These are phyloP conservation scores for Reticulascus tulasneorum DNA, from an alignment of 2,329 filamentous ascomycete species.

Conservation along the genomic window DNA sequence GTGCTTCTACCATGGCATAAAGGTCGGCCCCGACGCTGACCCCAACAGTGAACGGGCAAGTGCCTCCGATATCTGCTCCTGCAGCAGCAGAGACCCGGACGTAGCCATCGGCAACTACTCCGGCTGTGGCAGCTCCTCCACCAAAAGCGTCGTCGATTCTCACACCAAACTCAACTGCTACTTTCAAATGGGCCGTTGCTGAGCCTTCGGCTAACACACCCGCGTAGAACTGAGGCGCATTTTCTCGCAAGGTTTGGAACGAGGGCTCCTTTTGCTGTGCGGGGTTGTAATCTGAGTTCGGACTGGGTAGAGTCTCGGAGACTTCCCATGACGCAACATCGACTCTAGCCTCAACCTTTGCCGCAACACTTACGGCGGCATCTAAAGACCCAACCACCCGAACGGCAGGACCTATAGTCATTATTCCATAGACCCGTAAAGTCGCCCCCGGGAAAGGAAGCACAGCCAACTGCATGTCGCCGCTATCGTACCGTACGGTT, in stretches of 20 bases:
- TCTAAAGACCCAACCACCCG: conserved; percentile 19
- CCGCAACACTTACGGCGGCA: conserved; percentile 17
- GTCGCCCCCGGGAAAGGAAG: conserved; percentile 22
- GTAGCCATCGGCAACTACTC: too few species aligned
- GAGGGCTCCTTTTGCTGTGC: too few species aligned
- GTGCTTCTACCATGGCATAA: conserved; percentile 15
- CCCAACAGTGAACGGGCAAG: conserved; percentile 18
- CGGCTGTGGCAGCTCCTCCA: too few species aligned
- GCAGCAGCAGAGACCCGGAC: too few species aligned
- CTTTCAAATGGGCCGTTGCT: conserved; percentile 10
- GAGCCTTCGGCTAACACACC: conserved; percentile 15
- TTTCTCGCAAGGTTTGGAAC: too few species aligned
- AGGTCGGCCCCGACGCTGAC: conserved; percentile 18
- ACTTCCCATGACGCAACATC: conserved; percentile 23
- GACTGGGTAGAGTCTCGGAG: too few species aligned
- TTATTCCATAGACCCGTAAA: conserved; percentile 24
- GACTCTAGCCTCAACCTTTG: conserved; percentile 20
- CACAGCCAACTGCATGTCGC: too few species aligned
- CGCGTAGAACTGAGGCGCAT: conserved; percentile 18
- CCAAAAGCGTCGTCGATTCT: conserved; percentile 15
- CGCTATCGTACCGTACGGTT: conserved; percentile 14
- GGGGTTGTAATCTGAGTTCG: too few species aligned
- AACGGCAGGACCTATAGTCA: conserved; percentile 26
- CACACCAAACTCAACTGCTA: conserved; percentile 18
- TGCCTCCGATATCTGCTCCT: too few species aligned